These are phyloP conservation scores for Backusella australiensis DNA, from an alignment of 192 early-diverging fungal species.

Conservation along the genomic window DNA sequence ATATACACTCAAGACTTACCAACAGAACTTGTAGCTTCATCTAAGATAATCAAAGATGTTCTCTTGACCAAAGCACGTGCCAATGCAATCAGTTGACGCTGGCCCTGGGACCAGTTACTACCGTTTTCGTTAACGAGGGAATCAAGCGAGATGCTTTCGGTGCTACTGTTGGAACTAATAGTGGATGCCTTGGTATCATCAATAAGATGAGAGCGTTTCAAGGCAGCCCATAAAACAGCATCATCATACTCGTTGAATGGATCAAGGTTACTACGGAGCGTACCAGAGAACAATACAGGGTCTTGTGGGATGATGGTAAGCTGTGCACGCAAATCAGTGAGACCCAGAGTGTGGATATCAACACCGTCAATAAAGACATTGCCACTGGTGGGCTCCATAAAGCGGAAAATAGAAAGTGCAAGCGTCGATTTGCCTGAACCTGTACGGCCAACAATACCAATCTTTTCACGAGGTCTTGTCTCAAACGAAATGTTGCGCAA, in stretches of 20 bases:
- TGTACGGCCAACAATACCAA: slow-evolving; percentile 91
- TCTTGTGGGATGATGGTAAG: slow-evolving; percentile 93
- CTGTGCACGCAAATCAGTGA: slow-evolving; percentile 73
- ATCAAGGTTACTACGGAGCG: slow-evolving; percentile 84
- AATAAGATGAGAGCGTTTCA: slow-evolving; percentile 70
- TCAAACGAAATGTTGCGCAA: slow-evolving; percentile 68
- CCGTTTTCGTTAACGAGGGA: slow-evolving; percentile 77
- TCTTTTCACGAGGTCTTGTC: slow-evolving; percentile 70
- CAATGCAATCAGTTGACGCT: slow-evolving; percentile 72
- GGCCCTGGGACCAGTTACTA: slow-evolving; percentile 71
- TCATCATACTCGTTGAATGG: slow-evolving; percentile 80
- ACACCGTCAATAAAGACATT: slow-evolving; percentile 71
- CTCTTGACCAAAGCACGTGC: slow-evolving; percentile 72
- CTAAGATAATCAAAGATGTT: slow-evolving; percentile 69
- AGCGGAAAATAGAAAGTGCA: slow-evolving; percentile 72
- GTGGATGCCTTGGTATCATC: slow-evolving; percentile 11
- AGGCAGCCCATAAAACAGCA: slow-evolving; percentile 67
- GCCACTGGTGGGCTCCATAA: slow-evolving; percentile 69
- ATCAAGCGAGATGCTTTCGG: slow-evolving; percentile 59
- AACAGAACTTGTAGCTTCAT: slow-evolving; percentile 88
- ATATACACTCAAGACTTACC: slow-evolving; percentile 35
- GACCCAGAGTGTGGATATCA: slow-evolving; percentile 66
- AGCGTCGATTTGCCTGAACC: slow-evolving; percentile 81
- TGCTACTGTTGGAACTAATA: background rate
- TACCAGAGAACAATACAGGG: slow-evolving; percentile 76